Evolutionary conservation across 192 early-diverging fungal genomes (phyloP), one percentile per base, ranked within the genome.

Genomic region (Coemansia reversa): DNA sequence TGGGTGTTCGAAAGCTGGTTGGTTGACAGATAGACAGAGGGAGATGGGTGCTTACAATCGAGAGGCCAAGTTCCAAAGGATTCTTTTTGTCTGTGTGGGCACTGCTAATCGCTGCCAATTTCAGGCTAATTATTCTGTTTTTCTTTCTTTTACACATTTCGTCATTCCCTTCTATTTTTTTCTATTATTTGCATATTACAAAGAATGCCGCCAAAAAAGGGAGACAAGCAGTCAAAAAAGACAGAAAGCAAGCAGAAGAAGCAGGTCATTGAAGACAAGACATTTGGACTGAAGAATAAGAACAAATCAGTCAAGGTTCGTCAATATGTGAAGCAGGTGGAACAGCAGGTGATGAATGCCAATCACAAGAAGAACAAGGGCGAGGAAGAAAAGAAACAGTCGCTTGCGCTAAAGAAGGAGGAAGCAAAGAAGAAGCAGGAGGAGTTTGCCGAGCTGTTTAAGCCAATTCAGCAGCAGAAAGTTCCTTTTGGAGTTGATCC

Each of bases 271-370:
- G 96, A 96, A 69, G 96, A 98, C 83, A 94, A 95, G 86, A 97
- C 95, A 49, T 97, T 99, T 83, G 95, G 97, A 47, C 84, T 99
- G 50, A 99, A 99, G 72, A 98, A 98, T 85, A 98, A 98, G 79
- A 97, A 98, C 83, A 95, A 93, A 63, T 95, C 93, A 25, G 85
- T 85, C 58, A 99, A 99, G 80, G 94, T 96, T 24, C 74, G 77
- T 3, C 85, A 91, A 57, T 96, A 92, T 87, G 93, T 99, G 51
- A 84, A 95, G 74, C 91, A 94, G 70, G 94, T 98, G 22, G 81
- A 95, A 72, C 72, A 83, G 55, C 97, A 99, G 76, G 93, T 89
- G 56, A 75, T 82, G 70, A 62, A 79, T 11, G 85, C 79, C 48
- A 84, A 83, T 74, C 64, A 84, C 62, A 86, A 91, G 68, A 64